Evolutionary conservation across 208 protist genomes (phyloP).

Genomic region (Phytomonas sp.): DNA sequence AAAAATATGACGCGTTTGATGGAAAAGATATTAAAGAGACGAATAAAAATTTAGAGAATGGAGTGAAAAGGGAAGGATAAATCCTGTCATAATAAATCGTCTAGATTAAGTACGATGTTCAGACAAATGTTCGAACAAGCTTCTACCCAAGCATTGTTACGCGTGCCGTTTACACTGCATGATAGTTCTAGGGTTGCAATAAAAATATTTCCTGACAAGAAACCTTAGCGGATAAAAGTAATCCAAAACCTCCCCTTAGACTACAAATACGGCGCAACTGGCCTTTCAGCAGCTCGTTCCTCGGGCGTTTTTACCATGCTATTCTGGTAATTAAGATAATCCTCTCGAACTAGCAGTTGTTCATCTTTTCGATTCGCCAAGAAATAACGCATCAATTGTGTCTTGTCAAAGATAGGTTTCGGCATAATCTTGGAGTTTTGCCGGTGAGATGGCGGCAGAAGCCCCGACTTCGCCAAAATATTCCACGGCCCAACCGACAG

Average conservation of each 20-base stretch:
- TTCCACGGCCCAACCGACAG: conserved; percentile 77
- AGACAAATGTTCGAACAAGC: not conserved
- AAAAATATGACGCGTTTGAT: conserved; percentile 2
- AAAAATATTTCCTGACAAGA: not conserved
- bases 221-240: not conserved
- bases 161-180: not conserved
- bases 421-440: conserved; percentile 87
- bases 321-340: conserved; percentile 85
- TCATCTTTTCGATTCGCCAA: conserved; percentile 77
- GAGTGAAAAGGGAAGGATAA: conserved; percentile 4
- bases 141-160: not conserved
- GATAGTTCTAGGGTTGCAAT: not conserved
- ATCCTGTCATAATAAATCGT: not conserved
- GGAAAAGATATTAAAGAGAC: not conserved
- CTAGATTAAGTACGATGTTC: not conserved
- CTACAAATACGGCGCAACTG: conserved; percentile 73
- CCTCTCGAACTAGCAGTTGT: conserved; percentile 39
- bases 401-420: conserved; percentile 88
- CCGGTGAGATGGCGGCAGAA: conserved; percentile 74
- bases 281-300: conserved; percentile 63
- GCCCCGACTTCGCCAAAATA: conserved; percentile 75
- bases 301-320: conserved; percentile 76
- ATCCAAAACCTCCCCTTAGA: not conserved
- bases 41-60: not conserved
- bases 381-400: conserved; percentile 85